Percentiles rank a stretch among this genome's conserved stretches.
phyloP scores from a whole-genome alignment of 768 basidiomycete species.

The Collybiopsis luxurians region DNA sequence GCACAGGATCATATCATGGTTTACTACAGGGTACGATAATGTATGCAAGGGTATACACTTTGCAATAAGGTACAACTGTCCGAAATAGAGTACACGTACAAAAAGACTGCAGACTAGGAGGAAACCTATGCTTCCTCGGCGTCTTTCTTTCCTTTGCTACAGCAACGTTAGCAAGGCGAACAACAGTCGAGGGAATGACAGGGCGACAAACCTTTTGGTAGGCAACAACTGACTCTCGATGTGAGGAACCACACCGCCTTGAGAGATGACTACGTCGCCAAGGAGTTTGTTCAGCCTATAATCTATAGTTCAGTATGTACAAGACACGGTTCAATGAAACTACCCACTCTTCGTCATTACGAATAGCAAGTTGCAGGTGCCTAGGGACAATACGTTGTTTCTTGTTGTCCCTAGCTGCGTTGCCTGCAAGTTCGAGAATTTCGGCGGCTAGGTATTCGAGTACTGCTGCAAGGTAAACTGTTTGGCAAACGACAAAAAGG shows the following conservation, averaged over 20 bases:
- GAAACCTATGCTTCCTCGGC: background rate
- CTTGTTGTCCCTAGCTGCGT: conserved; percentile 68
- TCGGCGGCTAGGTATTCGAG: conserved; percentile 7
- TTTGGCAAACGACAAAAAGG: background rate
- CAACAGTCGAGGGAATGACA: background rate
- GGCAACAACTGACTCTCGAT: conserved; percentile 39
- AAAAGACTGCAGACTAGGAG: background rate
- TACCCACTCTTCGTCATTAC: conserved; percentile 65
- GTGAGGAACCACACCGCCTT: conserved; percentile 63
- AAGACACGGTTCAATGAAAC: background rate
- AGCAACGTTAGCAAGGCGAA: background rate
- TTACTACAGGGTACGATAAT: no score
- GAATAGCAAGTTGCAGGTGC: conserved; percentile 75
- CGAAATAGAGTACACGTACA: background rate
- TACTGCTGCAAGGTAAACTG: conserved; percentile 8
- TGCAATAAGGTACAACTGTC: background rate
- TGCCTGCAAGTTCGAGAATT: conserved; percentile 50
- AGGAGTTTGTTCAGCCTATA: conserved; percentile 59
- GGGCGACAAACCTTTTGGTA: conserved; percentile 17
- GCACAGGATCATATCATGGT: no score
- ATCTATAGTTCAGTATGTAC: background rate
- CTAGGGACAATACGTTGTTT: conserved; percentile 79
- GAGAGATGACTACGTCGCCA: conserved; percentile 67
- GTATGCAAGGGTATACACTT: no score
- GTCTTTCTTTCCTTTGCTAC: no score